Evolutionary conservation across 768 basidiomycete species (phyloP).

Genomic region (Termitomyces sp.): DNA sequence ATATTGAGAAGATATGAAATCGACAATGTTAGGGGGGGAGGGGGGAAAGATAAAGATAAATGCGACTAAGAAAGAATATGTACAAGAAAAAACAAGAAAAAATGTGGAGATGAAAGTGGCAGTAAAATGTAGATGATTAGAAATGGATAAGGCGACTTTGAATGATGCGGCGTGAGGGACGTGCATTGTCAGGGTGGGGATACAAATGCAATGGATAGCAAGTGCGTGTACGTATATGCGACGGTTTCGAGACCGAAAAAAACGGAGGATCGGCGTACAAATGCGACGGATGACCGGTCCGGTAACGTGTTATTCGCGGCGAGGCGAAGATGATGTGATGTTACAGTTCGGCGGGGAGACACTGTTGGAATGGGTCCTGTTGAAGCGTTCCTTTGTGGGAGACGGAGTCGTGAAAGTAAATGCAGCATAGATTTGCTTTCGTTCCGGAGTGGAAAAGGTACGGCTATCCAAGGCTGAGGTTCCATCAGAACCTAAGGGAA

Average conservation of each 20-base stretch:
- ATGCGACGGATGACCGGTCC: not conserved
- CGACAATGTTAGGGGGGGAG: not conserved
- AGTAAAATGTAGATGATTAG: not conserved
- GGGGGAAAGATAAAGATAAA: slow-evolving; percentile 6
- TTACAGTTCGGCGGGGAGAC: slow-evolving; percentile 24
- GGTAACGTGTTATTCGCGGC: not conserved
- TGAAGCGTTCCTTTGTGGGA: slow-evolving; percentile 53
- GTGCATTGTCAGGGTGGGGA: slow-evolving; percentile 15
- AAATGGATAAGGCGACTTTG: not conserved
- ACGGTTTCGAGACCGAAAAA: slow-evolving; percentile 8
- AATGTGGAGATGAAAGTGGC: not conserved
- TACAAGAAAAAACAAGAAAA: slow-evolving; percentile 5
- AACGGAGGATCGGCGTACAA: not conserved
- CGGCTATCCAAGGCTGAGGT: slow-evolving; percentile 29
- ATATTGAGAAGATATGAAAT: slow-evolving; percentile 1
- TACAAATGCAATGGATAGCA: slow-evolving; percentile 17
- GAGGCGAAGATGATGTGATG: not conserved
- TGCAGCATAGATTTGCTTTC: slow-evolving; percentile 66
- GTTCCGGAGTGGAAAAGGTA: slow-evolving; percentile 71
- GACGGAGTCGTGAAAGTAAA: slow-evolving; percentile 82
- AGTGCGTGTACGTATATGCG: slow-evolving; percentile 5
- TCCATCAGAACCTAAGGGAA: slow-evolving; percentile 23
- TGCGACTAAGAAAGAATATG: slow-evolving; percentile 9
- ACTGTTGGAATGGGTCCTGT: slow-evolving; percentile 35
- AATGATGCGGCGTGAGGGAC: slow-evolving; percentile 10